Evolutionary conservation across 2,329 filamentous ascomycete species (phyloP), one percentile per base, ranked within the genome.

Genomic region (Nemania sp.): DNA sequence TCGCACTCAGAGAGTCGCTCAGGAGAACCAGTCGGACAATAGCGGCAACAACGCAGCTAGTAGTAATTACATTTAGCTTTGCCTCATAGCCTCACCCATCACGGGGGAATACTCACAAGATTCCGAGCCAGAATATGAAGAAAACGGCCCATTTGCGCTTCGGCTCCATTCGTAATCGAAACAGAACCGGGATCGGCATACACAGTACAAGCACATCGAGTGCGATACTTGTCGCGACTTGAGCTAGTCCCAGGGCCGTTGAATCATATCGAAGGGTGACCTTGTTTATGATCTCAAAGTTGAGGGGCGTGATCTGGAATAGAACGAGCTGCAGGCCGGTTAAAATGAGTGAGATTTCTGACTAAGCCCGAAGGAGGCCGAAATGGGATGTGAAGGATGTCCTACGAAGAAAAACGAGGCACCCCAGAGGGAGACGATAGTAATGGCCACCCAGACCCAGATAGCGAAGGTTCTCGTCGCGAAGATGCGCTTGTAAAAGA

Each of bases 401-500:
- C 49, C 12, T 10, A 52, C 49, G 32, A 43, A 7, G 7, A 25
- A 5, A 3, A 52, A 18, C 7, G 12, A 1, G 3, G 42, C 18
- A 2, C 49, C 35, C 49, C 49, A 52, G 3, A 18, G 2, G 7
- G 37, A 17, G 3, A 52, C 20, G 3, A 43, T 1, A 6, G 21
- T 15, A 15, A 40, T 52, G 1, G 13, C 12, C 17, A 42, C 17
- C 49, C 49, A 52, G 6, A 37, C 37, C 5, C 7, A 11, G 3
- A 42, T 55, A 42, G 2, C 12, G 29, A 65, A 65, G 7, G 9
- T 54, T 1, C 12, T n/a, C 2, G n/a, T 50, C 2, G 17, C 1
- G 21, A 66, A 66, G 1, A 62, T 25, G 2, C 62, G 51, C 34
- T 60, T 60, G 34, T 64, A 66, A 32, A 62, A 66, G 9, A 66